These are phyloP conservation scores for Schizochytrium sp. DNA, from an alignment of 108 stramenopile species.

Conservation along the genomic window DNA sequence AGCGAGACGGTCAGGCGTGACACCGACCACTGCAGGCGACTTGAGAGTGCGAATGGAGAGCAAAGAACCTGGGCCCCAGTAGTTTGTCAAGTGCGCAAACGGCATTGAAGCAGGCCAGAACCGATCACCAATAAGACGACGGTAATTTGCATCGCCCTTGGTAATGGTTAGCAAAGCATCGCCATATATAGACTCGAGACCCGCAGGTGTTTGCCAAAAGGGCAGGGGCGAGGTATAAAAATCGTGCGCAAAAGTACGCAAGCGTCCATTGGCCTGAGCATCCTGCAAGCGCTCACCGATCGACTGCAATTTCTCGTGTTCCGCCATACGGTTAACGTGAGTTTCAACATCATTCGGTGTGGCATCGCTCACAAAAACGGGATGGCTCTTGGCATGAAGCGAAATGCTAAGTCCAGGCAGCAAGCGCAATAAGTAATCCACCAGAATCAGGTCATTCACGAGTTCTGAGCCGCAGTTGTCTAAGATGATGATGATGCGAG, in stretches of 20 bases:
- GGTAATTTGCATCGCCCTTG: slow-evolving; percentile 62
- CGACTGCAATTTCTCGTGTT: background rate
- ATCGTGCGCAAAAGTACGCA: slow-evolving; percentile 6
- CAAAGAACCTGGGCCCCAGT: slow-evolving; percentile 19
- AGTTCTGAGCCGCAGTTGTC: slow-evolving; percentile 57
- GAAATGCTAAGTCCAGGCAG: background rate
- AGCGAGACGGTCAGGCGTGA: background rate
- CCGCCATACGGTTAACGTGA: slow-evolving; percentile 40
- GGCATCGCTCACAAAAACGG: slow-evolving; percentile 61
- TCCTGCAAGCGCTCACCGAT: slow-evolving; percentile 18
- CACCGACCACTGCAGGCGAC: slow-evolving; percentile 35
- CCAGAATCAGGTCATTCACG: slow-evolving; percentile 28
- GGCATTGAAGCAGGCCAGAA: background rate
- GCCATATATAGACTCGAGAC: slow-evolving; percentile 1
- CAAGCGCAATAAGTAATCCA: background rate
- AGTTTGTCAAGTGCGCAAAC: slow-evolving; percentile 1
- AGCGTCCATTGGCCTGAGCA: background rate
- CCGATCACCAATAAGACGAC: slow-evolving; percentile 42
- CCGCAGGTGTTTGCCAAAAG: slow-evolving; percentile 48
- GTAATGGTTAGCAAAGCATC: slow-evolving; percentile 28
- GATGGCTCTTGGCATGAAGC: slow-evolving; percentile 29
- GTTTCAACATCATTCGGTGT: background rate
- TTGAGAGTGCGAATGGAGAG: slow-evolving; percentile 40
- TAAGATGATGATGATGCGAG: slow-evolving; percentile 7
- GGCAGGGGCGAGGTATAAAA: slow-evolving; percentile 54